Conservation (phyloP, 2,329 filamentous ascomycete species). For the Botrytis sinoallii region DNA sequence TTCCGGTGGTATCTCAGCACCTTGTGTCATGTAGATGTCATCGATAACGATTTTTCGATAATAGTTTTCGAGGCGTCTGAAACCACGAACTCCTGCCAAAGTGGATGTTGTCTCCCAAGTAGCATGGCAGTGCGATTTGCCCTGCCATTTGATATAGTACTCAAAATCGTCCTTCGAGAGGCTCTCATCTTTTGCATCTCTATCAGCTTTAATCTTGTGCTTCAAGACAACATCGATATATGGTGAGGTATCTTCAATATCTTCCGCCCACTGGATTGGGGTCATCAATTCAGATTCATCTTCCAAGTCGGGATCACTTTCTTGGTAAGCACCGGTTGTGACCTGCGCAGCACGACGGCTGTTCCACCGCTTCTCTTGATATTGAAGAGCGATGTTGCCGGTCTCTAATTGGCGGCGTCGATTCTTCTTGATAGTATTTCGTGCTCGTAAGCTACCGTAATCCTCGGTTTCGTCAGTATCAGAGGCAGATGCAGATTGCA, state of each 20-base stretch:
- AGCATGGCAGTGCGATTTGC: conserved; percentile 89
- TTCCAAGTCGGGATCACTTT: conserved; percentile 63
- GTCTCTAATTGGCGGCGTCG: conserved; percentile 70
- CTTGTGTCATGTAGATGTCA: conserved; percentile 73
- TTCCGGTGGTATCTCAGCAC: conserved; percentile 73
- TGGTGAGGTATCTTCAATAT: conserved; percentile 72
- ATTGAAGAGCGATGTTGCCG: conserved; percentile 60
- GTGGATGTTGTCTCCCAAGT: conserved; percentile 85
- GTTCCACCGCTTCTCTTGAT: conserved; percentile 86
- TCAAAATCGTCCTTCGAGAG: conserved; percentile 74
- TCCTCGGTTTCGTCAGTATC: conserved; percentile 68
- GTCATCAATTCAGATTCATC: conserved; percentile 62
- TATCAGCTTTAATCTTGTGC: conserved; percentile 72
- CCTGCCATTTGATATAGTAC: conserved; percentile 95
- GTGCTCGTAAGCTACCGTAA: conserved; percentile 74
- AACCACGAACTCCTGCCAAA: conserved; percentile 75
- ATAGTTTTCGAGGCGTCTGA: conserved; percentile 92
- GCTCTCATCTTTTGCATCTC: conserved; percentile 55
- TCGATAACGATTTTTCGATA: conserved; percentile 77
- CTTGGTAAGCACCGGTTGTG: conserved; percentile 60
- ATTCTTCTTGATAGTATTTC: conserved; percentile 70
- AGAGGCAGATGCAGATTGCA: conserved; percentile 58
- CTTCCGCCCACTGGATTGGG: conserved; percentile 66
- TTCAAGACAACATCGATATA: conserved; percentile 91
- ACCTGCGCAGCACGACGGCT: conserved; percentile 78